Base-by-base conservation (phyloP, 179 eudicot species). In the Beta lomatogona region DNA sequence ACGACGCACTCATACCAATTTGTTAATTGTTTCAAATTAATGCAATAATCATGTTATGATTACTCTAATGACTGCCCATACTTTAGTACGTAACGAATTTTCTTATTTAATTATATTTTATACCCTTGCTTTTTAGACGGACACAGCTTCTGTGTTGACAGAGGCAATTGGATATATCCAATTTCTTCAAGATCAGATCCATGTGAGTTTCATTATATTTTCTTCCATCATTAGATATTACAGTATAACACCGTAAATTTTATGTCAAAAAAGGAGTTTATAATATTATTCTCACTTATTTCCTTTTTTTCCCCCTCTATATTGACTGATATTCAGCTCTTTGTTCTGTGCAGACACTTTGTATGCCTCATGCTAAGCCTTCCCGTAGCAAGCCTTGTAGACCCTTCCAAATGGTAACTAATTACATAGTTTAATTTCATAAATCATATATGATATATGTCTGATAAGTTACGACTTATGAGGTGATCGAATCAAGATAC, bases 101-200 rank as follows among this genome's bases (percentile, higher is more conserved):
- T 66, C 9, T 71, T 58, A 77, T 22, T 36, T 60, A 22, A 63
- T 63, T 19, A 21, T 70, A 21, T 63, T 76, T 55, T 77, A 76
- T 55, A 63, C 19, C 41, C 53, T 82, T 41, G 9, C 36, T 79
- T 70, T 69, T 45, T 31, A 90, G 93, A 90, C 93, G 67, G 93
- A 90, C 80, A 89, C 93, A 45, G 91, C 93, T 54, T 89, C 93
- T 58, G 93, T 90, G 22, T 79, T 90, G 77, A 87, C 91, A 52
- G 93, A 90, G 83, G 90, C 90, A 50, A 87, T 89, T 71, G 93
- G 91, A 61, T 90, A 90, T 48, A 85, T 90, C 70, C 89, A 87
- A 66, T 90, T 90, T 70, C 91, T 90, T 77, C 91, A 89, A 79
- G 86, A 86, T 61, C 93, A 90, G 71, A 90, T 90, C 79, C 90